Conservation (phyloP, 306 rosid genomes). For the Cicer cuneatum region DNA sequence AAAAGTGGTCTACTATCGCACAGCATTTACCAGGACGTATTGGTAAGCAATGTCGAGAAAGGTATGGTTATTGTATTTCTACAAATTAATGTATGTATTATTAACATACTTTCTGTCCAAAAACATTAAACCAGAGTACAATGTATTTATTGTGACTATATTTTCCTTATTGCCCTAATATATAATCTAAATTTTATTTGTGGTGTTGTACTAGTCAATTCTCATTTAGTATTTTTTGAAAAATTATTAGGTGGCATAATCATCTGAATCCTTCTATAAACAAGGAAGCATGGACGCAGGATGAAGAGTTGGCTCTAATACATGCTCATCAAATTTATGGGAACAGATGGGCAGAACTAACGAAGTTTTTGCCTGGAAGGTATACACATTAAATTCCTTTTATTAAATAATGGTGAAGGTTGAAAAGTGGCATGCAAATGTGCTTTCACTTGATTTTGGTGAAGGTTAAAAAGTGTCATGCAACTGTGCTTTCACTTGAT, state of each 20-base stretch:
- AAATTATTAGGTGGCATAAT: constrained; percentile 88
- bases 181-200: constrained; percentile 21
- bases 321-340: constrained; percentile 94
- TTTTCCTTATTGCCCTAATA: background rate
- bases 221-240: constrained; percentile 36
- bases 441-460: constrained; percentile 24
- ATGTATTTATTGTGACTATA: background rate
- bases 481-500: constrained; percentile 22
- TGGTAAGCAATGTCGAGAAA: constrained; percentile 99
- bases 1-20: constrained; percentile 97
- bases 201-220: background rate
- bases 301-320: constrained; percentile 90
- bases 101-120: constrained; percentile 28
- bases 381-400: constrained; percentile 33
- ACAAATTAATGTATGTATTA: constrained; percentile 18
- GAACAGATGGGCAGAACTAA: constrained; percentile 97
- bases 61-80: constrained; percentile 58
- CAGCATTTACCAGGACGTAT: constrained; percentile 96
- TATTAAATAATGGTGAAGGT: background rate
- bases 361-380: constrained; percentile 97
- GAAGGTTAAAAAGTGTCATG: constrained; percentile 28
- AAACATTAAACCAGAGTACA: constrained; percentile 16
- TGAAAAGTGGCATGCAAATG: constrained; percentile 25
- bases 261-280: constrained; percentile 97
- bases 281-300: constrained; percentile 98